These are phyloP conservation scores for Lipomyces chichibuensis DNA, from an alignment of 805 yeast genomes.

Conservation along the genomic window DNA sequence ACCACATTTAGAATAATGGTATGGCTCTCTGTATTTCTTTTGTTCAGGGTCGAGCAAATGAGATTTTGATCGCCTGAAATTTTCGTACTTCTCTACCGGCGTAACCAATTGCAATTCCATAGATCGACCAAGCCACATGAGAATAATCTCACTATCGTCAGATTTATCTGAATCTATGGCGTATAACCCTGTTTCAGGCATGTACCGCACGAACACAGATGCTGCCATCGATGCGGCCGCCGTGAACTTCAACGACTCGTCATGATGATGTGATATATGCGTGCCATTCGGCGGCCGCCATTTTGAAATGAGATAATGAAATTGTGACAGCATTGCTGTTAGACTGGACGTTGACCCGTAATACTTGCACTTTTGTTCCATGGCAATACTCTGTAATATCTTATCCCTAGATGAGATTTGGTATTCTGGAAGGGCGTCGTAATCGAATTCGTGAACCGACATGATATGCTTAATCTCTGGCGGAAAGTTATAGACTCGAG, in stretches of 20 bases:
- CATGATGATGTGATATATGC: conserved; percentile 51
- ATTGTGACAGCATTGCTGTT: conserved; percentile 73
- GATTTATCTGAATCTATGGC: conserved; percentile 75
- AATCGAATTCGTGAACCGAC: conserved; percentile 67
- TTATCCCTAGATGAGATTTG: conserved; percentile 70
- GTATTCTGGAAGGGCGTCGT: conserved; percentile 58
- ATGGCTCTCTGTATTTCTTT: conserved; percentile 44
- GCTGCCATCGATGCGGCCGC: conserved; percentile 57
- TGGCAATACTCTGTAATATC: conserved; percentile 55
- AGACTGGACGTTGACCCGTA: conserved; percentile 86
- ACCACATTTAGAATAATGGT: conserved; percentile 73
- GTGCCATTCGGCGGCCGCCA: conserved; percentile 56
- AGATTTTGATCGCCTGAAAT: conserved; percentile 42
- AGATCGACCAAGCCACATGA: conserved; percentile 76
- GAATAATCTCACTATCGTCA: conserved; percentile 64
- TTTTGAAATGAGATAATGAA: conserved; percentile 72
- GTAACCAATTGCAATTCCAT: conserved; percentile 76
- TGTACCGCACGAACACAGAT: conserved; percentile 58
- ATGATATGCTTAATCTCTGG: conserved; percentile 62
- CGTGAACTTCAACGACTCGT: conserved; percentile 43
- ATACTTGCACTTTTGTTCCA: conserved; percentile 46
- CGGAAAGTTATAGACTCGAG: conserved; percentile 70
- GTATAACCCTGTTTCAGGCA: conserved; percentile 49
- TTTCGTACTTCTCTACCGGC: conserved; percentile 55
- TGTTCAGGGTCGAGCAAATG: conserved; percentile 25